These are phyloP conservation scores for Colletotrichum gloeosporioides DNA, from an alignment of 2,329 filamentous ascomycete species.

Conservation along the genomic window DNA sequence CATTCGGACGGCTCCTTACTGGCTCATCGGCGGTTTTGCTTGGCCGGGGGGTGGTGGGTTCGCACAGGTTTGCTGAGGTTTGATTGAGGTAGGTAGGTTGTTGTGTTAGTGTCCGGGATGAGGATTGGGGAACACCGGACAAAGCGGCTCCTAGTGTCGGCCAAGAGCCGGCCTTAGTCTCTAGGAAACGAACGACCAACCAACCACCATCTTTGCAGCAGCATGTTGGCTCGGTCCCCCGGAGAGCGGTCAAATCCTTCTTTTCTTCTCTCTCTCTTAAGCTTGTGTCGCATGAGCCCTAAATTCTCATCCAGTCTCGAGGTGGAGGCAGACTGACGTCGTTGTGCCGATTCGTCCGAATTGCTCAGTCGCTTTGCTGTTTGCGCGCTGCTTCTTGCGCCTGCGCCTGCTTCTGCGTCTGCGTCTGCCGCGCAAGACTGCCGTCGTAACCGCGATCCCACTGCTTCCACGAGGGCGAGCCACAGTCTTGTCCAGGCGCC, in stretches of 20 bases:
- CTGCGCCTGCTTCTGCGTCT: neutral
- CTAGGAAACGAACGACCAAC: neutral
- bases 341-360: neutral
- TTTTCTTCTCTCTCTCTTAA: neutral
- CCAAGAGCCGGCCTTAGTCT: neutral
- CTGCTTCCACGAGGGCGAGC: neutral
- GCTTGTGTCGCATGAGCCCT: neutral
- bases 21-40: neutral
- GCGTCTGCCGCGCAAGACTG: neutral
- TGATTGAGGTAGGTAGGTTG: neutral
- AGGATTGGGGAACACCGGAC: slow-evolving; percentile 19
- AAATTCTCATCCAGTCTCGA: neutral
- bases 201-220: neutral
- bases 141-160: slow-evolving; percentile 11
- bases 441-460: neutral
- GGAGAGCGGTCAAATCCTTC: neutral
- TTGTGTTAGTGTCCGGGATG: slow-evolving; percentile 8
- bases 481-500: neutral
- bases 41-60: neutral
- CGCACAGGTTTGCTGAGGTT: neutral
- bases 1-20: neutral
- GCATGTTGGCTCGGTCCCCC: slow-evolving; percentile 9
- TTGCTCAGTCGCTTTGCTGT: neutral
- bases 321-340: neutral
- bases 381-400: neutral